Evolutionary conservation across 805 yeast genomes (phyloP).

Genomic region (Candida pseudofarinosa): DNA sequence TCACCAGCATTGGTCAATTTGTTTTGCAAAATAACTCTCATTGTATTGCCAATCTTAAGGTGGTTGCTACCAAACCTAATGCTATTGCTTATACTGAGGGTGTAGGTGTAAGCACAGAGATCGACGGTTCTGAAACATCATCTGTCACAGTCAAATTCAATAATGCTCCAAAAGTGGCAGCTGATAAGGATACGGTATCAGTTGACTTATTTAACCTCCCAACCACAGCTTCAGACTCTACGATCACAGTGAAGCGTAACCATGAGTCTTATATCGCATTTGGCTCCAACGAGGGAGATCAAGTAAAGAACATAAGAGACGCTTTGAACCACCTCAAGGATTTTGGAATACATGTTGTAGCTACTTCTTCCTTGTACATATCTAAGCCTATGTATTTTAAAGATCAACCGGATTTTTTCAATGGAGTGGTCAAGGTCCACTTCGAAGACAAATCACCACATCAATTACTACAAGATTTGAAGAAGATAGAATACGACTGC

Average conservation of each 20-base stretch:
- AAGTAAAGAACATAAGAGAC: slow-evolving; percentile 51
- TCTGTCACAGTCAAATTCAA: slow-evolving; percentile 33
- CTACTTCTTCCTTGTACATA: slow-evolving; percentile 75
- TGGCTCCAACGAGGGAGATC: slow-evolving; percentile 84
- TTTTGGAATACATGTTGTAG: slow-evolving; percentile 42
- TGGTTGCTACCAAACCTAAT: slow-evolving; percentile 77
- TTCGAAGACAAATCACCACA: slow-evolving; percentile 59
- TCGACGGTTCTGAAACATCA: slow-evolving; percentile 40
- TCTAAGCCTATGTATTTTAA: slow-evolving; percentile 89
- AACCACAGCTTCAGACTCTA: slow-evolving; percentile 13
- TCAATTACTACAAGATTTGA: slow-evolving; percentile 56
- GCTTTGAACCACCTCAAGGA: slow-evolving; percentile 49
- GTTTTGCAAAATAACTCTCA: slow-evolving; percentile 39
- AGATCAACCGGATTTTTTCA: slow-evolving; percentile 77
- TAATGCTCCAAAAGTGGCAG: slow-evolving; percentile 12
- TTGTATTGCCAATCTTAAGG: slow-evolving; percentile 39
- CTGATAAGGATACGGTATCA: slow-evolving; percentile 7
- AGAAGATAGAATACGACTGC: slow-evolving; percentile 71
- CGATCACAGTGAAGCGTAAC: slow-evolving; percentile 4
- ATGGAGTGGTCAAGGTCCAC: slow-evolving; percentile 71
- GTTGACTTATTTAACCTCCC: slow-evolving; percentile 28
- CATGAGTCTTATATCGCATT: slow-evolving; percentile 76
- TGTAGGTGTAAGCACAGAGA: slow-evolving; percentile 67
- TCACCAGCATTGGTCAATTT: slow-evolving; percentile 62
- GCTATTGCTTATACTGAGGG: slow-evolving; percentile 85